Base-by-base conservation (phyloP, 306 rosid species). In the Cyclanthera cordifolia region DNA sequence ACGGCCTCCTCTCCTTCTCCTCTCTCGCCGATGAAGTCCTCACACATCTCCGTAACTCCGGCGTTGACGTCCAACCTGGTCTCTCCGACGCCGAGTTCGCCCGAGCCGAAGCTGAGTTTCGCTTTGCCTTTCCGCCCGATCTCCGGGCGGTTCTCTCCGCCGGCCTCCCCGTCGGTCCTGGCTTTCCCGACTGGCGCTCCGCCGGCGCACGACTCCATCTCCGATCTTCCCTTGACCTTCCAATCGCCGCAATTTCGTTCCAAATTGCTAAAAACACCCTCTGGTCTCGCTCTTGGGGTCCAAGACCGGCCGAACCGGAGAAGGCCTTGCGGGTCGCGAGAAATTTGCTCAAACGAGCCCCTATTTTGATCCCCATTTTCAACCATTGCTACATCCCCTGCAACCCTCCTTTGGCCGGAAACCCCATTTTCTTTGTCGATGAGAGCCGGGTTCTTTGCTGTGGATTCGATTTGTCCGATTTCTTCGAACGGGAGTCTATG, bases 341-440 rank as follows among this genome's bases (percentile, higher is more conserved):
- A 54, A 82, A 73, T 70, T 95, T 91, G 20, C 75, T 93, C 77
- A 90, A 90, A 80, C 81, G 90, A 78, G 99, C 99, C 4, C 99
- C 99, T 6, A 83, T 93, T 39, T 66, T 93, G 88, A 88, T 93
- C 23, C 96, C 99, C 0, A 88, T 93, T 56, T 93, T 90, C 84
- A 86, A 82, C 87, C 99, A 90, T 82, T 93, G 99, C 82, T 93
- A 93, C 90, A 93, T 93, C 85, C 99, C 99, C 0, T 93, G 96
- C 20, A 86, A 93, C 16, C 99, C 99, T n/a, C 77, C 90, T 0
- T 77, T 93, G 52, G 99, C 95, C 4, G 99, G 99, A 3, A 93
- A 93, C 70, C 99, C 99, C 3, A 69, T 86, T n/a, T 93, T 94
- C 89, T 94, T 76, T 72, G 95, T 94, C 15, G 97, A 94, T 30